Evolutionary conservation across 768 basidiomycete species (phyloP), one percentile per base, ranked within the genome.

Genomic region (Gymnopilus junonius): DNA sequence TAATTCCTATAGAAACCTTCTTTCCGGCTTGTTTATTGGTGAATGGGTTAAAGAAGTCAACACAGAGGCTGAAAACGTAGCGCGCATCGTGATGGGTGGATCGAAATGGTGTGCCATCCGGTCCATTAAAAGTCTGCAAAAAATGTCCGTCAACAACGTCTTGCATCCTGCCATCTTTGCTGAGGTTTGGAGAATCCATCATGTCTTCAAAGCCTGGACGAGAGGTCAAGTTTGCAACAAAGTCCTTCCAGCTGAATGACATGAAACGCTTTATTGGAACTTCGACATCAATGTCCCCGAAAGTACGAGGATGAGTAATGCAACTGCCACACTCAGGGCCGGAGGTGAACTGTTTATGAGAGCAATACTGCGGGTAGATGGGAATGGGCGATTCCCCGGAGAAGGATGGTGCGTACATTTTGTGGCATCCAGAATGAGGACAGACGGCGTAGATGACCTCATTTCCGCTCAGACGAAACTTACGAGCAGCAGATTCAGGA

Each of bases 151-250:
- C 40, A n/a, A 17, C 12, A 42, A 42, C 17, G 17, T 42, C 40
- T 14, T 17, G 17, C 40, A 42, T 42, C 8, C 7, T n/a, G 20
- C 17, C 40, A 20, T 42, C 40, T 17, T 42, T 8, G 8, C 40
- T 42, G 8, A 7, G 15, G n/a, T 7, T 17, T 2, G 15, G n/a
- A 17, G 20, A 14, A 20, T 42, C 73, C 62, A 80, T 69, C 3
- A 59, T 57, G 2, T 66, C 63, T 55, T 77, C 75, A 17, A 73
- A 69, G 0, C 71, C 77, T 0, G 66, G 67, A 2, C 61, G 58
- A n/a, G 65, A 71, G 8, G 74, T 54, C 21, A 80, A 32, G 2
- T 66, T 20, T 1, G 59, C 72, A 8, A 77, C 21, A 64, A 74
- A 80, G 11, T 72, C 71, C 43, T 68, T 65, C n/a, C 69, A n/a